phyloP scores from a whole-genome alignment of 2,329 filamentous ascomycete genomes.

The Aaosphaeria pasadenensis region DNA sequence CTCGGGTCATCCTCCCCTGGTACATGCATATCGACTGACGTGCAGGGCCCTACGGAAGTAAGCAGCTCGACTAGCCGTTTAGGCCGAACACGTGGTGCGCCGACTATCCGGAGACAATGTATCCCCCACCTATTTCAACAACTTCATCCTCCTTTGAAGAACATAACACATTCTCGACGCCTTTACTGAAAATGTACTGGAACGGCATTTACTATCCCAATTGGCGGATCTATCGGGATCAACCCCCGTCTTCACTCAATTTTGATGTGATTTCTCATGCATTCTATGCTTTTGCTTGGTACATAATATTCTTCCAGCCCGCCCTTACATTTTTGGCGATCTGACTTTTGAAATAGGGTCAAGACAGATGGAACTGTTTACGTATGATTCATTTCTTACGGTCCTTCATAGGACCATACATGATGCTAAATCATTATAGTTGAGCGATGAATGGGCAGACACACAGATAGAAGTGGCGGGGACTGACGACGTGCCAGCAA shows the following conservation, averaged over 20 bases:
- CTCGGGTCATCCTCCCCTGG: slow-evolving; percentile 9
- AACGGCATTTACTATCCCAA: slow-evolving; percentile 88
- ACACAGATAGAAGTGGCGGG: slow-evolving; percentile 69
- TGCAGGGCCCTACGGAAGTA: slow-evolving; percentile 24
- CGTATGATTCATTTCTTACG: slow-evolving; percentile 50
- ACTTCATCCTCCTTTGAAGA: slow-evolving; percentile 13
- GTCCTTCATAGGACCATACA: too few species aligned
- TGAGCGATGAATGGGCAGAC: slow-evolving; percentile 79
- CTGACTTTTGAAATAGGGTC: slow-evolving; percentile 48
- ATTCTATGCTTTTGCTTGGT: slow-evolving; percentile 77
- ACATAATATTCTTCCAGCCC: slow-evolving; percentile 8
- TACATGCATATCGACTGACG: slow-evolving; percentile 12
- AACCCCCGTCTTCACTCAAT: slow-evolving; percentile 71
- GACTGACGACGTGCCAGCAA: slow-evolving; percentile 28
- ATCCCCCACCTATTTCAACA: slow-evolving; percentile 13
- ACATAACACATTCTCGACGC: slow-evolving; percentile 22
- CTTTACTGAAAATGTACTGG: slow-evolving; percentile 41
- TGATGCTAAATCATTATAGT: slow-evolving; percentile 45
- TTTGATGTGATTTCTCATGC: slow-evolving; percentile 76
- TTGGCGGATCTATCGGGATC: slow-evolving; percentile 67
- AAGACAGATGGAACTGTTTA: slow-evolving; percentile 70
- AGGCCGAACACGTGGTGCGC: slow-evolving; percentile 2
- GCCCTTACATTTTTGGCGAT: not conserved
- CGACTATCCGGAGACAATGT: slow-evolving; percentile 21
- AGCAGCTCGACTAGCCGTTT: slow-evolving; percentile 14